Evolutionary conservation across 306 rosid species (phyloP), one percentile per base, ranked within the genome.

Genomic region (Castanea mollissima): DNA sequence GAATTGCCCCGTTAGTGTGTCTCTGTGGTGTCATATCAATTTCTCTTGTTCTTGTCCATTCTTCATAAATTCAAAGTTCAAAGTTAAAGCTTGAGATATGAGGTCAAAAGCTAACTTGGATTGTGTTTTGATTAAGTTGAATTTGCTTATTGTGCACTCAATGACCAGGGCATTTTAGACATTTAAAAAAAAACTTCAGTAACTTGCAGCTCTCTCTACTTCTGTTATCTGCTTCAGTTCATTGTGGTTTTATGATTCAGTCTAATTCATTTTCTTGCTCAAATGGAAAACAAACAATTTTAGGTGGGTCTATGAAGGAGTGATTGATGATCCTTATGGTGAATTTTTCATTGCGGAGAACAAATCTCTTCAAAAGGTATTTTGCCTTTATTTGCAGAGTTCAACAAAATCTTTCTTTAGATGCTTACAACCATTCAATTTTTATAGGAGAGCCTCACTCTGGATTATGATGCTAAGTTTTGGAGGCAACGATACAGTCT

Each of bases 291-390:
- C 20, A 78, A 84, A 84, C 81, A 44, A 49, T 77, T 82, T 75
- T 83, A 94, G 99, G 85, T 94, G 97, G 99, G 92, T 94, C 83
- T 91, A 94, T 77, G 99, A 94, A 87, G 99, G 99, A 70, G 92
- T 92, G 34, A 94, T 94, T 78, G 97, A 92, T 84, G 99, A 94
- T 91, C 97, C 99, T 75, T 94, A 92, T 38, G 91, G 92, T 73
- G 99, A 94, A 82, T 94, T 94, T 87, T 94, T 94, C 88, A 94
- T 94, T 57, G 90, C 90, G 9, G 99, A 92, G 89, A 90, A 92
- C 90, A 94, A 92, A 82, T 87, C 97, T 84, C 91, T 94, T 73
- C 92, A 79, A 78, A 91, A 94, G 97, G 97, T 94, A 83, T 76
- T 14, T 76, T 52, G 20, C 73, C 44, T 52, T 80, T 44, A 25